Evolutionary conservation across 129 eudicot genomes (phyloP).

Genomic region (Pseudognaphalium luteoalbum): DNA sequence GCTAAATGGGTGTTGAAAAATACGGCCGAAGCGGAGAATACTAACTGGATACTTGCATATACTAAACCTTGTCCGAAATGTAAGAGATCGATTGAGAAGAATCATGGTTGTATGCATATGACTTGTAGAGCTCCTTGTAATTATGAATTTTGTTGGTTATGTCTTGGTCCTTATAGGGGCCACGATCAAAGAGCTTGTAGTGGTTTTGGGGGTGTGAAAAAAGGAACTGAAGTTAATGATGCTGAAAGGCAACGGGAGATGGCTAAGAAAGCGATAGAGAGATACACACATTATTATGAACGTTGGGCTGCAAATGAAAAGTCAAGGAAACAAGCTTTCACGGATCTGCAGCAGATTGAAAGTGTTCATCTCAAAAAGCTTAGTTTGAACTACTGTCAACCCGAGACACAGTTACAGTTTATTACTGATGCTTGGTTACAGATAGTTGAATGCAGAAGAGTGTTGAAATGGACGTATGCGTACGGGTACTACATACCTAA

Average conservation of each 20-base stretch:
- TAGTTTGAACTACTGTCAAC: constrained; percentile 1
- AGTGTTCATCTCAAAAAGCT: constrained; percentile 25
- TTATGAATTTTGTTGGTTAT: constrained; percentile 55
- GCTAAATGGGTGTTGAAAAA: constrained; percentile 50
- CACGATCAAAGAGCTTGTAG: constrained; percentile 28
- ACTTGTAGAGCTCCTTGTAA: constrained; percentile 49
- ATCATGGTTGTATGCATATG: constrained; percentile 62
- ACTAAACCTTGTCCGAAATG: constrained; percentile 65
- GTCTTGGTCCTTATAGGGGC: constrained; percentile 29
- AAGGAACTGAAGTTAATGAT: constrained; percentile 16
- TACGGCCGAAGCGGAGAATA: constrained; percentile 36
- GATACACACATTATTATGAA: constrained; percentile 51
- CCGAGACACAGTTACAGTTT: constrained; percentile 32
- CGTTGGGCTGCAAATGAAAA: constrained; percentile 49
- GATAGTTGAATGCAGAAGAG: constrained; percentile 53
- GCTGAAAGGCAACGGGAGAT: constrained; percentile 35
- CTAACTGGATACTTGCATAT: constrained; percentile 52
- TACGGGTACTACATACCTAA: constrained; percentile 43
- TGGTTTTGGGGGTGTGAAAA: not conserved
- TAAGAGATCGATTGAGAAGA: constrained; percentile 53
- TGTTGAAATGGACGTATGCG: constrained; percentile 50
- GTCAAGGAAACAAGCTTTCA: constrained; percentile 39
- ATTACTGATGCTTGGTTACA: constrained; percentile 51
- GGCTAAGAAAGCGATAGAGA: constrained; percentile 39
- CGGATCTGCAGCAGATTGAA: constrained; percentile 30